These are phyloP conservation scores for Neonectria magnoliae DNA, from an alignment of 2,329 filamentous ascomycete genomes.

Conservation along the genomic window DNA sequence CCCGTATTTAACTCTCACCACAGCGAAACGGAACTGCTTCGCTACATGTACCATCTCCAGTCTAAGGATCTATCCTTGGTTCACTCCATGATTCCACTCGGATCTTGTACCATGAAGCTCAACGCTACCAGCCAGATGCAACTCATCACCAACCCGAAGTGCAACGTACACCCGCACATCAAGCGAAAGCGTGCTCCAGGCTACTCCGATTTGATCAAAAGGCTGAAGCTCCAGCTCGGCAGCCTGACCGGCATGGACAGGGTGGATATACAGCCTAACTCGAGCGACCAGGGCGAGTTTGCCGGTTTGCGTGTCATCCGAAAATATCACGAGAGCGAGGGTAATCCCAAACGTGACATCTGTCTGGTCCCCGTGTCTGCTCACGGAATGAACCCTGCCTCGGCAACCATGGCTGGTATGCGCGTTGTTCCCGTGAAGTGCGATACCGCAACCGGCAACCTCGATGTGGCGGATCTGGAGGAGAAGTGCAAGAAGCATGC, in stretches of 20 bases:
- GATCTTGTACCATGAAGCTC: constrained; percentile 98
- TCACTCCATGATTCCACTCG: constrained; percentile 97
- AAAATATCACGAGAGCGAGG: constrained; percentile 75
- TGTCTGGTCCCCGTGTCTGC: constrained; percentile 95
- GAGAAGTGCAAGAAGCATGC: constrained; percentile 90
- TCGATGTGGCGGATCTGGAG: constrained; percentile 86
- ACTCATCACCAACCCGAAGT: constrained; percentile 79
- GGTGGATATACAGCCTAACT: constrained; percentile 94
- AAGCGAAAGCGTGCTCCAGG: not conserved
- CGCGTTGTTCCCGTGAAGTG: constrained; percentile 93
- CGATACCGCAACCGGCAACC: constrained; percentile 84
- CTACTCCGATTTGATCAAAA: not conserved
- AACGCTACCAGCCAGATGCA: constrained; percentile 95
- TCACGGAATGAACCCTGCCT: constrained; percentile 95
- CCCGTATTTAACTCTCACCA: constrained; percentile 95
- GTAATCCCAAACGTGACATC: constrained; percentile 73
- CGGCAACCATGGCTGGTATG: constrained; percentile 96
- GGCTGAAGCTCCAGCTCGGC: constrained; percentile 73
- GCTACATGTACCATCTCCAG: constrained; percentile 92
- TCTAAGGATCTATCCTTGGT: constrained; percentile 94
- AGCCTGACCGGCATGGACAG: constrained; percentile 89
- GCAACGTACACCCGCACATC: constrained; percentile 46
- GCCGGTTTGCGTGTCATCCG: constrained; percentile 89
- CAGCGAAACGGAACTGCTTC: constrained; percentile 92
- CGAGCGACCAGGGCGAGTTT: constrained; percentile 95